A percentile compares a stretch with the other conserved stretches of the same genome.
phyloP scores from a whole-genome alignment of 1,139 yeast species.

The Lodderomyces theae region DNA sequence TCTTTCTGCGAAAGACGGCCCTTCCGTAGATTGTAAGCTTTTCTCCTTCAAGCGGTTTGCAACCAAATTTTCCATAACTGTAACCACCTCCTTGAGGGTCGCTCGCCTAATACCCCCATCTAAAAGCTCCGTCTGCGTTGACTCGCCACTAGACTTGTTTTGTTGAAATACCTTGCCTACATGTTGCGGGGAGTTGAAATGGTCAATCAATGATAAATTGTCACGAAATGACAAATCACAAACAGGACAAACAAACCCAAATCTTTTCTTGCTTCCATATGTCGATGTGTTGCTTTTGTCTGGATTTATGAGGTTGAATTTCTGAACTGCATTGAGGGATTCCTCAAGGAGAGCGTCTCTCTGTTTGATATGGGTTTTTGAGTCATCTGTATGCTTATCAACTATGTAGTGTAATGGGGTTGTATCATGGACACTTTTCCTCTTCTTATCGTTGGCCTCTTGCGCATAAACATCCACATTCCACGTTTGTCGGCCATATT shows the following conservation, averaged over 20 bases:
- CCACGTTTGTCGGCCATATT: constrained; percentile 70
- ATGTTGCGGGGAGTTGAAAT: constrained; percentile 72
- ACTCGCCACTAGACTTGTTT: constrained; percentile 23
- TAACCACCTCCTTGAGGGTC: constrained; percentile 27
- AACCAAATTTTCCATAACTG: constrained; percentile 34
- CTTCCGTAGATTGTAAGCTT: constrained; percentile 1
- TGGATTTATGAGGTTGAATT: constrained; percentile 35
- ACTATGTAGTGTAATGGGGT: constrained; percentile 6
- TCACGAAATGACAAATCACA: constrained; percentile 82
- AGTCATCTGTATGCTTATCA: constrained; percentile 16
- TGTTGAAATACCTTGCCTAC: constrained; percentile 29
- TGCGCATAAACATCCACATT: constrained; percentile 60
- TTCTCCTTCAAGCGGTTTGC: constrained; percentile 22
- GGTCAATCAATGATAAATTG: constrained; percentile 77
- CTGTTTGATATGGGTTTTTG: constrained; percentile 27
- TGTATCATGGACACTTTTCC: constrained; percentile 7
- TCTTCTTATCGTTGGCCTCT: constrained; percentile 35
- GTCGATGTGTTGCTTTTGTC: constrained; percentile 15
- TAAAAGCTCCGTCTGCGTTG: constrained; percentile 20
- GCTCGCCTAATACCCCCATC: constrained; percentile 37
- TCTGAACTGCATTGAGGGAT: constrained; percentile 35
- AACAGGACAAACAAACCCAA: constrained; percentile 79
- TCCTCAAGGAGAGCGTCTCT: constrained; percentile 29
- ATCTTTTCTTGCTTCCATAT: constrained; percentile 48
- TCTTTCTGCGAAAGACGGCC: constrained; percentile 35